Evolutionary conservation across 2,329 filamentous ascomycete genomes (phyloP).

Genomic region (Whalleya microplaca): DNA sequence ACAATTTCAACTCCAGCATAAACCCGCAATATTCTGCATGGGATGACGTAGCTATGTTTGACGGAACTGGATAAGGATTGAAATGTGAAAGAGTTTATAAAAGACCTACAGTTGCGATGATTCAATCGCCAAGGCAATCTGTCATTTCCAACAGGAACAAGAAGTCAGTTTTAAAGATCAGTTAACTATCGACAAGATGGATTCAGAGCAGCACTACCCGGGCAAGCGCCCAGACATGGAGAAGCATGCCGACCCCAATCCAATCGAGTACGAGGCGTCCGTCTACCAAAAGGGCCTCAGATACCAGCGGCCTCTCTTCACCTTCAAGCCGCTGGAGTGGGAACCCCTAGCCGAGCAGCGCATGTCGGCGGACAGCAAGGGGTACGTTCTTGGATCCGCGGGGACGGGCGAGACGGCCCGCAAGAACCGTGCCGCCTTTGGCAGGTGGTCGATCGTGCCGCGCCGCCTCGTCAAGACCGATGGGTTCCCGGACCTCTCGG

Average conservation of each 20-base stretch:
- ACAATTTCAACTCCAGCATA: background rate
- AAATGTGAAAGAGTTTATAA: too few relatives aligned
- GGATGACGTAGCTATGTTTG: constrained; percentile 3
- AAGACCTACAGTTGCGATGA: too few relatives aligned
- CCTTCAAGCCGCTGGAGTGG: constrained; percentile 34
- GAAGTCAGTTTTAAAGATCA: too few relatives aligned
- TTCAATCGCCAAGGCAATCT: too few relatives aligned
- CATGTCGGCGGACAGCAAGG: constrained; percentile 31
- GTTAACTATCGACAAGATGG: too few relatives aligned
- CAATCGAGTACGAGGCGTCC: constrained; percentile 22
- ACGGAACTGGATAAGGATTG: too few relatives aligned
- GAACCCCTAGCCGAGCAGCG: constrained; percentile 28
- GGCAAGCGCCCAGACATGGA: background rate
- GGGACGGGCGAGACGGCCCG: constrained; percentile 31
- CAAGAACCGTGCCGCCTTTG: constrained; percentile 33
- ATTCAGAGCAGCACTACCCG: background rate
- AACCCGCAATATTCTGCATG: constrained; percentile 1
- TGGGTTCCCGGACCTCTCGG: constrained; percentile 21
- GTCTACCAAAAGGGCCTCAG: constrained; percentile 29
- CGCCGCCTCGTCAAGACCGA: constrained; percentile 24
- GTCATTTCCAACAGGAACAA: too few relatives aligned
- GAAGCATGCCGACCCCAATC: constrained; percentile 14
- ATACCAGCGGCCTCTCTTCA: constrained; percentile 32
- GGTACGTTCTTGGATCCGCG: constrained; percentile 31
- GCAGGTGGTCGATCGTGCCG: constrained; percentile 29